These are phyloP conservation scores for Ajuga chamaepitys DNA, from an alignment of 257 asterid species.

Conservation along the genomic window DNA sequence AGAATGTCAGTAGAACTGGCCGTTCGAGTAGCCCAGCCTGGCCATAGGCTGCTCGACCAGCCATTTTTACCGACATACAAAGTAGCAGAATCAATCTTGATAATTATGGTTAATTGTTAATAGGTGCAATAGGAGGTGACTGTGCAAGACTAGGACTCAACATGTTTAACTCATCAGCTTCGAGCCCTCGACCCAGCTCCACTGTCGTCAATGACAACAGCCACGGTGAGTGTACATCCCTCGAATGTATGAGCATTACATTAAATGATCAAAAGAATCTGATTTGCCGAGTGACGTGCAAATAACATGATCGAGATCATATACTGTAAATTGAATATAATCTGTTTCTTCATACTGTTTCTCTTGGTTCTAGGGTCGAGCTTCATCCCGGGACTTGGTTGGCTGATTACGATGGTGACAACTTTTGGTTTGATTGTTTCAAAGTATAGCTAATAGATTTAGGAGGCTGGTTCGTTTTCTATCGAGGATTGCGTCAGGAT, in stretches of 20 bases:
- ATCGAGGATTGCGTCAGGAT: neutral
- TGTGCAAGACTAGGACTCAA: conserved; percentile 21
- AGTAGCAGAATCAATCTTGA: neutral
- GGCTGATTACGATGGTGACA: conserved; percentile 27
- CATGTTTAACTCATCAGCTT: conserved; percentile 11
- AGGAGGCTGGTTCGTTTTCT: neutral
- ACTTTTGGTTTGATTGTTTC: conserved; percentile 27
- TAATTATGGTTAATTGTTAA: neutral
- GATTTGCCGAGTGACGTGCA: no score
- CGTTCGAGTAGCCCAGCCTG: no score
- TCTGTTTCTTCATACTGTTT: neutral
- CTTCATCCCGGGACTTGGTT: conserved; percentile 15
- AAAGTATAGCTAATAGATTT: conserved; percentile 1
- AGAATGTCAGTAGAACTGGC: no score
- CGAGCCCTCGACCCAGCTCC: conserved; percentile 8
- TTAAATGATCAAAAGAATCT: no score
- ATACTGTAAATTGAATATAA: no score
- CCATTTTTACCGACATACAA: no score
- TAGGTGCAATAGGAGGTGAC: conserved; percentile 24
- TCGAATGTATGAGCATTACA: neutral
- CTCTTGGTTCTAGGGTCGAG: conserved; percentile 20
- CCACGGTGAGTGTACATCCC: conserved; percentile 14
- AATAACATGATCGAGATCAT: no score
- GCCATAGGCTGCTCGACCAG: no score
- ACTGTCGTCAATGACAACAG: neutral